These are phyloP conservation scores for Citrus cavaleriei DNA, from an alignment of 345 rosid genomes.

Conservation along the genomic window DNA sequence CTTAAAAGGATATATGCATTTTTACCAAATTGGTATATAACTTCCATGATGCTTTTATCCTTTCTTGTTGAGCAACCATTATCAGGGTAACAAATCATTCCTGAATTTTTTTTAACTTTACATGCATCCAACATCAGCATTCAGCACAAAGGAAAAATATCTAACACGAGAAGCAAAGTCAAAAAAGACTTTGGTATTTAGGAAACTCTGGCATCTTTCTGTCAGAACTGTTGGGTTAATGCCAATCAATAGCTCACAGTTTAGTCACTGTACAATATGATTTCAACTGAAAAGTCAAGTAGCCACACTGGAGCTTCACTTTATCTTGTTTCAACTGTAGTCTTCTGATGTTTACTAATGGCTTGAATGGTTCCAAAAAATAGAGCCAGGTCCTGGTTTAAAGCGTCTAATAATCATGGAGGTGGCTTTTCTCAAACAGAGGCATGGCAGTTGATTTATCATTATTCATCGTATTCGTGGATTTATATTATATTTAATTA, in stretches of 20 bases:
- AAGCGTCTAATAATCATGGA: background rate
- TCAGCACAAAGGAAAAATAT: constrained; percentile 17
- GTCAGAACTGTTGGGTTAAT: constrained; percentile 9
- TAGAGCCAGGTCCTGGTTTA: background rate
- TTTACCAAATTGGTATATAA: background rate
- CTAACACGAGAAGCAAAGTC: background rate
- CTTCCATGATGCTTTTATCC: constrained; percentile 7
- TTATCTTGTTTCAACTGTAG: constrained; percentile 15
- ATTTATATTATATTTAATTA: background rate
- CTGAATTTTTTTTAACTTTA: background rate
- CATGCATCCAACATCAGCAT: background rate
- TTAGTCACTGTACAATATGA: constrained; percentile 9
- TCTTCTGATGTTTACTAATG: background rate
- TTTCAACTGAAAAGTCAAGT: constrained; percentile 15
- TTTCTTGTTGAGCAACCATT: constrained; percentile 11
- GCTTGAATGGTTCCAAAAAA: constrained; percentile 17
- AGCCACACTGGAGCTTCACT: constrained; percentile 7
- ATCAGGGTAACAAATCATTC: constrained; percentile 1
- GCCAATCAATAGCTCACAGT: constrained; percentile 16
- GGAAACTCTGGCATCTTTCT: constrained; percentile 10
- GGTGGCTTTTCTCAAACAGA: background rate
- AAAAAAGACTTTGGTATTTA: constrained; percentile 2
- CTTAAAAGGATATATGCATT: background rate
- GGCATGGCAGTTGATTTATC: constrained; percentile 4
- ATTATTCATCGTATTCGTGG: background rate